Evolutionary conservation across 1,284 basidiomycete species (phyloP).

Genomic region (Cutaneotrichosporon cavernicola): DNA sequence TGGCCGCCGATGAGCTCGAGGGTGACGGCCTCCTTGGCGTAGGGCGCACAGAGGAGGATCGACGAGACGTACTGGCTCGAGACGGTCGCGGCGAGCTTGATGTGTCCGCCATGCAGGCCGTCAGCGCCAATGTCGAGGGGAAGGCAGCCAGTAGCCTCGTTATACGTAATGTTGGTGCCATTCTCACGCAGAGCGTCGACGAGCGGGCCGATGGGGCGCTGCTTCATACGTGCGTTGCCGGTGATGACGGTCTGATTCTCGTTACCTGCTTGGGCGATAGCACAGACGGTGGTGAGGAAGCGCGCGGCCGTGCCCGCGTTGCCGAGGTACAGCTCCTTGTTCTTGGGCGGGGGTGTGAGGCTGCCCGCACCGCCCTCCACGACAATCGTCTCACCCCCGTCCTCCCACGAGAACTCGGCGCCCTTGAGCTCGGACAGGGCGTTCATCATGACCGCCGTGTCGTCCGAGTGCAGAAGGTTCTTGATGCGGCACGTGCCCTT

Average conservation of each 20-base stretch:
- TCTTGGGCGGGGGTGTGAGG: conserved; percentile 71
- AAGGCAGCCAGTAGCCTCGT: conserved; percentile 78
- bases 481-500: conserved; percentile 82
- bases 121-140: conserved; percentile 81
- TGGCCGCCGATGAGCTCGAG: conserved; percentile 88
- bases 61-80: conserved; percentile 98
- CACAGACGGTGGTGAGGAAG: conserved; percentile 94
- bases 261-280: conserved; percentile 63
- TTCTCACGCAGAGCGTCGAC: conserved; percentile 86
- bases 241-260: conserved; percentile 71
- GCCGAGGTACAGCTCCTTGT: conserved; percentile 89
- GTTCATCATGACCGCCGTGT: conserved; percentile 99
- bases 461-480: conserved; percentile 94
- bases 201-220: conserved; percentile 89
- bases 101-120: conserved; percentile 79
- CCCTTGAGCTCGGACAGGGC: conserved; percentile 86
- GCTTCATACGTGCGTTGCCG: conserved; percentile 98
- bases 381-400: conserved; percentile 87
- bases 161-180: conserved; percentile 73
- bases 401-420: conserved; percentile 87
- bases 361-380: conserved; percentile 82
- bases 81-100: conserved; percentile 88
- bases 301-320: conserved; percentile 98
- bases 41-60: conserved; percentile 92
- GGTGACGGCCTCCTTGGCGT: conserved; percentile 75